A percentile compares a stretch with the other conserved stretches of the same genome.
Evolutionary conservation across 768 basidiomycete species (phyloP).

Genomic region (Rhizopogon vesiculosus): DNA sequence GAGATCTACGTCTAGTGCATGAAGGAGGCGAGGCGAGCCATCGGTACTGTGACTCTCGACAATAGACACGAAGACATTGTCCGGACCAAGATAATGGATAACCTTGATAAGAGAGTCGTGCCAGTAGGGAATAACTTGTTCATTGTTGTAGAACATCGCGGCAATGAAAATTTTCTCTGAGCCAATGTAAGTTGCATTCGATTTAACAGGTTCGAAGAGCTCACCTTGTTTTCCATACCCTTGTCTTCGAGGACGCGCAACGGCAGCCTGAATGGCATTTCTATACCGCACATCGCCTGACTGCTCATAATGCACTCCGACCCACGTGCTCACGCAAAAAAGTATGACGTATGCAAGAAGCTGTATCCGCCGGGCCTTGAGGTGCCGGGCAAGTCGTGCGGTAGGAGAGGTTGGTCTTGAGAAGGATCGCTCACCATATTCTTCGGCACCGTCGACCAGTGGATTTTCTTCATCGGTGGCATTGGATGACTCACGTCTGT

Average conservation of each 20-base stretch:
- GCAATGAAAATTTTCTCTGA: constrained; percentile 32
- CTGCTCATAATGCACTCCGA: constrained; percentile 6
- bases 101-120: constrained; percentile 27
- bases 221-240: constrained; percentile 6
- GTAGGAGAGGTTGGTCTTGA: constrained; percentile 1
- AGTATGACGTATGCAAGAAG: neutral
- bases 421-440: neutral
- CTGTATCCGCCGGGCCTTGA: neutral
- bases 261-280: neutral
- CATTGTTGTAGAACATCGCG: constrained; percentile 37
- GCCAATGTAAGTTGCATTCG: neutral
- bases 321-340: neutral
- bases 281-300: constrained; percentile 7
- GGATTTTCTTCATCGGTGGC: neutral
- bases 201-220: neutral
- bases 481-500: neutral
- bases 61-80: constrained; percentile 38
- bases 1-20: constrained; percentile 20
- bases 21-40: constrained; percentile 25
- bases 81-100: constrained; percentile 35
- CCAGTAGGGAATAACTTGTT: constrained; percentile 35
- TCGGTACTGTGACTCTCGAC: constrained; percentile 35
- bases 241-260: constrained; percentile 1
- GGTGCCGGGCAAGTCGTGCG: neutral
- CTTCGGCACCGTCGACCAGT: neutral